Evolutionary conservation across 2,329 filamentous ascomycete genomes (phyloP), one percentile per base, ranked within the genome.

Genomic region (Bipolaris gigantea): DNA sequence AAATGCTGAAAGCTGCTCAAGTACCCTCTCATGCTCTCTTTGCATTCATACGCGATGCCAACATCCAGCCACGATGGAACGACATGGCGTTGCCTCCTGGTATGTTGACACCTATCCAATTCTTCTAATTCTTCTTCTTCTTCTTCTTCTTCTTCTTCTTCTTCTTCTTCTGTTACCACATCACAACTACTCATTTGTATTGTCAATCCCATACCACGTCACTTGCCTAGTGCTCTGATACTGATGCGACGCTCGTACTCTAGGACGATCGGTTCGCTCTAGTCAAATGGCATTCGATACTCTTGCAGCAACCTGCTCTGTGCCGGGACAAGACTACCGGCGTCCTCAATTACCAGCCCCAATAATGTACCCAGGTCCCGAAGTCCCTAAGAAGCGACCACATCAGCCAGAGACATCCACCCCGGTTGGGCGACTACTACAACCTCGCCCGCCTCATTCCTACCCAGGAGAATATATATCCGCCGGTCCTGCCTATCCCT

Each of bases 1-100:
- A 83, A 65, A 77, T 80, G 58, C 73, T 83, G 61, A 83, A 81
- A 66, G 73, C 73, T 38, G 74, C 76, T 52, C 70, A 73, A 39
- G 71, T 81, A 50, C 71, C 76, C 38, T 75, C 77, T 43, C 71
- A 74, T 57, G 67, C 73, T 40, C 70, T 81, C 51, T 73, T 78
- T 58, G 68, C 75, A 51, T 68, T 79, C 59, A 74, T 82, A 58
- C 71, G 73, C 56, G 75, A 78, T 48, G 62, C 67, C 53, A 73
- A 75, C 58, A 70, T 79, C 57, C 72, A 74, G 60, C 79, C 79
- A 51, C 72, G 72, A 62, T 83, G 80, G 80, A 74, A 75, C 48
- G 75, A 81, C 50, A 78, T 79, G 59, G 71, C 78, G 36, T 69
- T 82, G 55, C 81, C 81, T 58, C 71, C 71, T 64, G 80, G 81